A percentile compares a stretch with the other conserved stretches of the same genome.
Conservation (phyloP, 2,329 filamentous ascomycete species). For the Colletotrichum sp. region DNA sequence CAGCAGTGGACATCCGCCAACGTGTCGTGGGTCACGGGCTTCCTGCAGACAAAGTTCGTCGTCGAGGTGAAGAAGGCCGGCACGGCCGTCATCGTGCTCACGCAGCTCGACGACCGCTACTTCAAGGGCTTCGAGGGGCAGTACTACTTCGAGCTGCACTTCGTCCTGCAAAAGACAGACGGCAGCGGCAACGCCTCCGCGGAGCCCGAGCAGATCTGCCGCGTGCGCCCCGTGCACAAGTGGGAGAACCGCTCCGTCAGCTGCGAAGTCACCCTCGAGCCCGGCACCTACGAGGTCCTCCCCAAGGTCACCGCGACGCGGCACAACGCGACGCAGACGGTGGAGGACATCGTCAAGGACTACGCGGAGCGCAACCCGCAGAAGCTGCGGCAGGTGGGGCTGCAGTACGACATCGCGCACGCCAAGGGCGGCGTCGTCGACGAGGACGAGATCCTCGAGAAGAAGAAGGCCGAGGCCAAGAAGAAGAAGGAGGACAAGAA, state of each 20-base stretch:
- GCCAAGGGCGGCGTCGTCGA: conserved; percentile 60
- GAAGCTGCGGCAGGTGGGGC: conserved; percentile 66
- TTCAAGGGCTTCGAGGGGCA: conserved; percentile 50
- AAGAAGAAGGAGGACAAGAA: conserved; percentile 30
- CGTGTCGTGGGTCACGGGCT: conserved; percentile 50
- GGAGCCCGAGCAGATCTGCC: conserved; percentile 35
- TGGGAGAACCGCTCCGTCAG: conserved; percentile 68
- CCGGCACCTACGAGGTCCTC: conserved; percentile 71
- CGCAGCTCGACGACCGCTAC: conserved; percentile 51
- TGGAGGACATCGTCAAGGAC: conserved; percentile 64
- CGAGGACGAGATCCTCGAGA: conserved; percentile 44
- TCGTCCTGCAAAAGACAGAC: conserved; percentile 40
- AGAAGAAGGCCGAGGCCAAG: conserved; percentile 28
- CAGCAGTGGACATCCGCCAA: conserved; percentile 48
- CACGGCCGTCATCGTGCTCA: conserved; percentile 47
- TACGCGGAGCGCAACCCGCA: conserved; percentile 54
- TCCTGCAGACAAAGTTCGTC: conserved; percentile 48
- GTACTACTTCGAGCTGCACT: conserved; percentile 47
- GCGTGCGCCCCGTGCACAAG: conserved; percentile 34
- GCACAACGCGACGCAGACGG: conserved; percentile 43
- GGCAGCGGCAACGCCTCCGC: background rate
- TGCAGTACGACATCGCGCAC: conserved; percentile 66
- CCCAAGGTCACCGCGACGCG: conserved; percentile 68
- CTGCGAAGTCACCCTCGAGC: conserved; percentile 73
- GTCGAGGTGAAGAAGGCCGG: conserved; percentile 45